A percentile compares a stretch with the other conserved stretches of the same genome.
phyloP scores from a whole-genome alignment of 345 rosid genomes.

The Eucalyptus leucophloia region DNA sequence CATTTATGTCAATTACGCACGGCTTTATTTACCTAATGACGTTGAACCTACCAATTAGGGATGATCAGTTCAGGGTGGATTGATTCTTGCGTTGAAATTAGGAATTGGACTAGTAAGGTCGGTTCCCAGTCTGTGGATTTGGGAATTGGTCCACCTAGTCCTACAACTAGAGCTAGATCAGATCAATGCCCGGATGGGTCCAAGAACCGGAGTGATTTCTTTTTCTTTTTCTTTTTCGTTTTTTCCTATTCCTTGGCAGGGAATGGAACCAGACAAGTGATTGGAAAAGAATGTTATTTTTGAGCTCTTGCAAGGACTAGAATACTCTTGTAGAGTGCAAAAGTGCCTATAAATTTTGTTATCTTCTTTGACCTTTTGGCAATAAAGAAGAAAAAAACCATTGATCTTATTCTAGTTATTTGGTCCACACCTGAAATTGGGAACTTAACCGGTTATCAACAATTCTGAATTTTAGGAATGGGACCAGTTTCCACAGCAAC shows the following conservation, averaged over 20 bases:
- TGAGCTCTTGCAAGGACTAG: background rate
- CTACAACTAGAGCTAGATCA: background rate
- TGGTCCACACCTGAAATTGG: accelerated
- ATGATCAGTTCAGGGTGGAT: accelerated
- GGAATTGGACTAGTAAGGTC: background rate
- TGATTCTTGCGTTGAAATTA: background rate
- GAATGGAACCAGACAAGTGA: background rate
- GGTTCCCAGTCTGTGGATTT: background rate
- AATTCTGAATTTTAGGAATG: too few relatives aligned
- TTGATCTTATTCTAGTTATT: too few relatives aligned
- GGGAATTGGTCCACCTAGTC: background rate
- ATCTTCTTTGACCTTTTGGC: background rate
- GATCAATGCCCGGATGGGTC: background rate
- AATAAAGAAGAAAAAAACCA: background rate
- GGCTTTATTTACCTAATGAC: background rate
- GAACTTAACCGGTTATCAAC: background rate
- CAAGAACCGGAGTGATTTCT: background rate
- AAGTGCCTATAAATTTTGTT: background rate
- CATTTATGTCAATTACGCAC: background rate
- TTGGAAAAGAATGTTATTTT: background rate
- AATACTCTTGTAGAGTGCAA: background rate
- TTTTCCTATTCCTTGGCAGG: background rate
- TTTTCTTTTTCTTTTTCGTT: background rate
- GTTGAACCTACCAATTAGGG: accelerated
- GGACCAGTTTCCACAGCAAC: accelerated